Evolutionary conservation across 768 basidiomycete species (phyloP).

Genomic region (Leccinum obscurum): DNA sequence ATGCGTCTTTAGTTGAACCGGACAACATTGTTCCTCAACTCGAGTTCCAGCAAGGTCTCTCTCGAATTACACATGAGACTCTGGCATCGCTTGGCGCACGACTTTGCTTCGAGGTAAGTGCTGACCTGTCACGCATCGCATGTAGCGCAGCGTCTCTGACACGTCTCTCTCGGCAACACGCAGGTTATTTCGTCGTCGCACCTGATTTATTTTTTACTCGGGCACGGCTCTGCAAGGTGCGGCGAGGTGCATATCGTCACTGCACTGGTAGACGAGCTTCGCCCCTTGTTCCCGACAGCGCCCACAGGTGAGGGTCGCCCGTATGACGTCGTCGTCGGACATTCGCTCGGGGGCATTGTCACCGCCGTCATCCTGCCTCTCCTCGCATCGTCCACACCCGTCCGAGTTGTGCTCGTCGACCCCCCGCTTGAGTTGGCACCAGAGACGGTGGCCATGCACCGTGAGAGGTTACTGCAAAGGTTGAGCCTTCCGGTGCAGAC

Average conservation of each 20-base stretch:
- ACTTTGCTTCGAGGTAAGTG: conserved; percentile 19
- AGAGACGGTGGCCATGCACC: background rate
- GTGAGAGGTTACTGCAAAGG: background rate
- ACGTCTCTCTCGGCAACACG: background rate
- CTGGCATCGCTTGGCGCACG: conserved; percentile 18
- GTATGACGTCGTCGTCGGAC: background rate
- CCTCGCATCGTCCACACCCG: background rate
- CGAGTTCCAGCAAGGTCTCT: background rate
- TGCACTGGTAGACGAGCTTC: conserved; percentile 16
- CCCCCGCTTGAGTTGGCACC: background rate
- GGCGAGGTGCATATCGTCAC: conserved; percentile 14
- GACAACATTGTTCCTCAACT: background rate
- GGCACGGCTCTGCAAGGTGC: conserved; percentile 18
- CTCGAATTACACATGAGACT: background rate
- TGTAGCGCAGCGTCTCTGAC: background rate
- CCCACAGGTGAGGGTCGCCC: background rate
- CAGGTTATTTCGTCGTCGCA: conserved; percentile 27
- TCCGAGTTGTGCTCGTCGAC: background rate
- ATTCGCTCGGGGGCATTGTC: background rate
- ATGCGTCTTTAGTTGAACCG: background rate
- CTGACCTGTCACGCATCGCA: background rate
- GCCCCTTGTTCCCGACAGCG: conserved; percentile 3
- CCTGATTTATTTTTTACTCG: conserved; percentile 19
- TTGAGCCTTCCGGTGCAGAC: background rate
- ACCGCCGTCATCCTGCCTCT: background rate